Conservation (phyloP, 208 protist genomes). For the Leishmania guyanensis region DNA sequence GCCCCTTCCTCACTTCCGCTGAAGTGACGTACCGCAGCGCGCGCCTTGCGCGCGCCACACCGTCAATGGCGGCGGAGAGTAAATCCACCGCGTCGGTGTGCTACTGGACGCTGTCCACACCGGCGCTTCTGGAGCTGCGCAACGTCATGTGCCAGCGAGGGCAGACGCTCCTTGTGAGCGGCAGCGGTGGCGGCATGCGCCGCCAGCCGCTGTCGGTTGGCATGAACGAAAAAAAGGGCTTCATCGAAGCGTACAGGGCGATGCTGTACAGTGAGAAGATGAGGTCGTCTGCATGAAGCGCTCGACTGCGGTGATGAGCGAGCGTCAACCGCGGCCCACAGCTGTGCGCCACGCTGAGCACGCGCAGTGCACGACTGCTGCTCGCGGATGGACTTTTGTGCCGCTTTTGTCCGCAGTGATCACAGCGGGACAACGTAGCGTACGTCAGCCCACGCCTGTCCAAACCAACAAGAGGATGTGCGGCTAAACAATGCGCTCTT, state of each 20-base stretch:
- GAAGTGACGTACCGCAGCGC: constrained; percentile 29
- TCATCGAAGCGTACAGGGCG: constrained; percentile 47
- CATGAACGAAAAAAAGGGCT: constrained; percentile 57
- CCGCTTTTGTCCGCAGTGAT: not conserved
- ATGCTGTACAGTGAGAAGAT: constrained; percentile 11
- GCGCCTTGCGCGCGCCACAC: constrained; percentile 13
- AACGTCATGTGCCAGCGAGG: constrained; percentile 47
- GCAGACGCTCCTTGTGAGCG: constrained; percentile 28
- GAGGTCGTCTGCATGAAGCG: not conserved
- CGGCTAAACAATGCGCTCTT: not conserved
- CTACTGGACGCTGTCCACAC: constrained; percentile 24
- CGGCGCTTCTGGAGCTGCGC: constrained; percentile 36
- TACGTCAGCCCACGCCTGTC: not conserved
- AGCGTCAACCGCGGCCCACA: not conserved
- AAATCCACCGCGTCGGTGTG: not conserved
- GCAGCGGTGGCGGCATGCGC: constrained; percentile 19
- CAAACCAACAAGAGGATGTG: too few species aligned
- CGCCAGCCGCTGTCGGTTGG: constrained; percentile 56
- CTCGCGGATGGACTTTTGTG: not conserved
- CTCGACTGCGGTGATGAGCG: not conserved
- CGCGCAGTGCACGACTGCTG: not conserved
- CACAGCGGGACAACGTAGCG: not conserved
- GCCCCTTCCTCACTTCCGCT: constrained; percentile 59
- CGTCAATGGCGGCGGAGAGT: not conserved
- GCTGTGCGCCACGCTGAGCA: not conserved